Conservation (phyloP, 2,329 filamentous ascomycete genomes). For the Botryosphaeria agaves region DNA sequence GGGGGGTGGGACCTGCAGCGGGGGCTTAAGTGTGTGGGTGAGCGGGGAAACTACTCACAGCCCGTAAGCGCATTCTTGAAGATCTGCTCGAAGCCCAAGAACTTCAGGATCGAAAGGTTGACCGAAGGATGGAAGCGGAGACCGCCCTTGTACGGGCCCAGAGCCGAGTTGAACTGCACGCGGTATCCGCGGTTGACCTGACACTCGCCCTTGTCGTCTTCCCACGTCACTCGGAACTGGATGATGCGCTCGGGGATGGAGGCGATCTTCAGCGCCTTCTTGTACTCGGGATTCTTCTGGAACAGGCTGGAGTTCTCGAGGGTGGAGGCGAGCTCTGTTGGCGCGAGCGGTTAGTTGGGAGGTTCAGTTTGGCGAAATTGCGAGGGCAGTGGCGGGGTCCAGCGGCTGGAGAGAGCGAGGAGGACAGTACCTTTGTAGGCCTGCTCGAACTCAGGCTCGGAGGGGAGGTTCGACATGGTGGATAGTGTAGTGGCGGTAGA, state of each 20-base stretch:
- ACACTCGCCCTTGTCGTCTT: slow-evolving; percentile 75
- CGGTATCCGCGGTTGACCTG: slow-evolving; percentile 92
- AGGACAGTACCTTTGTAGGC: slow-evolving; percentile 67
- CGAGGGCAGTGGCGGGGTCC: background rate
- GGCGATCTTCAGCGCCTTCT: slow-evolving; percentile 71
- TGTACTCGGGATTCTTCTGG: slow-evolving; percentile 86
- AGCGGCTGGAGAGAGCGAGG: slow-evolving; percentile 1
- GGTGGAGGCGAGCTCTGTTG: slow-evolving; percentile 74
- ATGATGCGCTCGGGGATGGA: slow-evolving; percentile 88
- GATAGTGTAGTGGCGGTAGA: background rate
- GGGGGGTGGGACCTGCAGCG: too few species aligned
- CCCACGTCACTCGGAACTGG: slow-evolving; percentile 96
- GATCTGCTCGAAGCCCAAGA: slow-evolving; percentile 97
- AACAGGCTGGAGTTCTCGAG: slow-evolving; percentile 91
- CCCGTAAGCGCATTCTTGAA: slow-evolving; percentile 99
- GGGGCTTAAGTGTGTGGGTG: background rate
- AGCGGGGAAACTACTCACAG: slow-evolving; percentile 37
- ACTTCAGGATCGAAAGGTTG: slow-evolving; percentile 69
- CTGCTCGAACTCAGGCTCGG: slow-evolving; percentile 96
- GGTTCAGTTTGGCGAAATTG: slow-evolving; percentile 2
- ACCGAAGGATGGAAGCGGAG: slow-evolving; percentile 86
- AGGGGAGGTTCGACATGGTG: slow-evolving; percentile 66
- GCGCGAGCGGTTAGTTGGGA: too few species aligned
- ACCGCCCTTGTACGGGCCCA: slow-evolving; percentile 96
- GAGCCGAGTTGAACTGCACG: slow-evolving; percentile 95